A percentile compares a stretch with the other conserved stretches of the same genome.
Evolutionary conservation across 495 filamentous ascomycete genomes (phyloP).

Genomic region (Physcia stellaris): DNA sequence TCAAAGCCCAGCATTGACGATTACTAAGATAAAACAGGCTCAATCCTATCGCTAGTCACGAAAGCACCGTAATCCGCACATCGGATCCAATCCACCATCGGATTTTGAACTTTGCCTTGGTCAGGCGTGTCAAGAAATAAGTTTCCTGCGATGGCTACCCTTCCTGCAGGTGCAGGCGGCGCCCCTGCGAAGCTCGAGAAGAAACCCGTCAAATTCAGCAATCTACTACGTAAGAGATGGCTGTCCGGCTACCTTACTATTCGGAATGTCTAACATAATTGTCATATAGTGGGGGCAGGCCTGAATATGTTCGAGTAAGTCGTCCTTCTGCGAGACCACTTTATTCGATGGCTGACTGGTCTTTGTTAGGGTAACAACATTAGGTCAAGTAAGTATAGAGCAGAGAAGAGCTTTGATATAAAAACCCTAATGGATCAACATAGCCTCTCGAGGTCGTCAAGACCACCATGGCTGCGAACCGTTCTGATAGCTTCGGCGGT

Average conservation of each 20-base stretch:
- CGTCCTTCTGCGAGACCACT: conserved; percentile 10
- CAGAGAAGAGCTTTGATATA: background rate
- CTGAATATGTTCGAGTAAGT: conserved; percentile 94
- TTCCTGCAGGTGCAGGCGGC: conserved; percentile 32
- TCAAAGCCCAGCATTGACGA: no score
- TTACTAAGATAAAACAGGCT: no score
- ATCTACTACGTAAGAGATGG: conserved; percentile 65
- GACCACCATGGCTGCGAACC: conserved; percentile 98
- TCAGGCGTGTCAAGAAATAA: conserved; percentile 62
- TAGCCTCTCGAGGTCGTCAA: conserved; percentile 96
- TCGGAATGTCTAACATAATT: conserved; percentile 10
- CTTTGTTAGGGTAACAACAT: conserved; percentile 55
- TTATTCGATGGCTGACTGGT: conserved; percentile 8
- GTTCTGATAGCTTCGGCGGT: conserved; percentile 70
- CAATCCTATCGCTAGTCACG: no score
- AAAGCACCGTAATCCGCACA: background rate
- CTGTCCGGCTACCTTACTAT: no score
- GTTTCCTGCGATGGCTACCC: conserved; percentile 40
- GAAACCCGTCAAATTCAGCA: conserved; percentile 99
- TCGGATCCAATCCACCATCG: background rate
- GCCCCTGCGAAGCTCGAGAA: conserved; percentile 66
- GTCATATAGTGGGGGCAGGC: conserved; percentile 62
- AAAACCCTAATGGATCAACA: conserved; percentile 14
- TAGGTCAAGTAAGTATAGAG: conserved; percentile 53
- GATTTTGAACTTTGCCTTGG: conserved; percentile 82